Evolutionary conservation across 495 filamentous ascomycete genomes (phyloP), one percentile per base, ranked within the genome.

Genomic region (Hypoxylon fuscum): DNA sequence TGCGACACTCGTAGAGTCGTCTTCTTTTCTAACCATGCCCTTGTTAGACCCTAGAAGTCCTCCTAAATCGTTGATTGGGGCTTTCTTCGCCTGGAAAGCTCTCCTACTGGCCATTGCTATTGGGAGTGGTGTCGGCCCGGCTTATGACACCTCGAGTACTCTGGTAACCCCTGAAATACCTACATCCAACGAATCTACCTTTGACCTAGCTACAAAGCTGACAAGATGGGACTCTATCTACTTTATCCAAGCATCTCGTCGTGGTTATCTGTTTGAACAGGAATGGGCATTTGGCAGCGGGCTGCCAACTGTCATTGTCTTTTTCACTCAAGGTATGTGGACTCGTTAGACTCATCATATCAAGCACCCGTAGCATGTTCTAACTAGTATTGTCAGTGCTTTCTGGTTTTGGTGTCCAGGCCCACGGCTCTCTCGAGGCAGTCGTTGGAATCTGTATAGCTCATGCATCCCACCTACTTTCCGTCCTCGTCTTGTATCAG

Each of bases 181-280:
- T 35, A 51, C 80, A 7, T 82, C 85, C 15, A 87, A 90, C 64
- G 86, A 90, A 66, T 85, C 85, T 14, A 87, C 44, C 14, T 68
- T 66, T 47, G 59, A 68, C 41, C 47, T 76, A 48, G 42, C 81
- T 57, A 59, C 76, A 54, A 87, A 86, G 48, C 80, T 97, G 34
- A 86, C 87, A 0, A 83, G 94, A 74, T 98, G 95, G 95, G 95
- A 98, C 69, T 88, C 90, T 31, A 87, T 98, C 49, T 98, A 97
- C 72, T 98, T 90, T 66, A 77, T 88, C 29, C 83, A 87, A 51
- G 73, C 79, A 40, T 87, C 92, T 0, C 77, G 82, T 51, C 78
- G 87, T 27, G 93, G 92, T 18, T 92, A 97, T 59, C 46, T 87
- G 8, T 93, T 88, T 75, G 95, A 98, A 75, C 96, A 98, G 76